Conservation (phyloP, 345 rosid species). For the Kandelia obovata region DNA sequence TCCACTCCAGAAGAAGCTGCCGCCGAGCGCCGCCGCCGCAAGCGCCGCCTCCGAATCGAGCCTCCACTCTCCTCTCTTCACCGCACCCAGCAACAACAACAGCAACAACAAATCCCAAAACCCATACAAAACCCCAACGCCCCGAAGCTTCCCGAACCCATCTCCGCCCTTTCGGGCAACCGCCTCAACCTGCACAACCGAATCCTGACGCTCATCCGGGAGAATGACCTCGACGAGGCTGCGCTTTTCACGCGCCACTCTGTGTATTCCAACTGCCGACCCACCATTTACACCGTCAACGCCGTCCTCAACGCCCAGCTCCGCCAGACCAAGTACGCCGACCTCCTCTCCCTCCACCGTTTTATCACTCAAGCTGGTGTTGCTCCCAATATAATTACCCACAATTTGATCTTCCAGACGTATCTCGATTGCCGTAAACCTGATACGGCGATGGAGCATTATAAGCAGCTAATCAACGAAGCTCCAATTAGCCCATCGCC, state of each 20-base stretch:
- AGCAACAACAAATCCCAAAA: constrained; percentile 36
- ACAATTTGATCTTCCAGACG: constrained; percentile 72
- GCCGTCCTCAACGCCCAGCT: constrained; percentile 81
- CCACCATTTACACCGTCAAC: constrained; percentile 79
- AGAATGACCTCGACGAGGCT: constrained; percentile 86
- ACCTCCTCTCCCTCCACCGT: constrained; percentile 66
- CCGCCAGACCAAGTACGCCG: constrained; percentile 72
- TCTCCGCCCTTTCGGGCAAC: constrained; percentile 64
- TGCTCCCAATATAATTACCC: constrained; percentile 71
- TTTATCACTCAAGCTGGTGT: constrained; percentile 80
- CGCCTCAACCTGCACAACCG: constrained; percentile 82
- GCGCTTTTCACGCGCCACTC: constrained; percentile 89
- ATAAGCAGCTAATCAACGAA: constrained; percentile 62
- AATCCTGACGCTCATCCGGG: constrained; percentile 61
- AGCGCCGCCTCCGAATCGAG: constrained; percentile 78
- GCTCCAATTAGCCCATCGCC: constrained; percentile 75
- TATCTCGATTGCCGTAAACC: constrained; percentile 75
- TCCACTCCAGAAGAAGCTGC: constrained; percentile 83
- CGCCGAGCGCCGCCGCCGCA: constrained; percentile 86
- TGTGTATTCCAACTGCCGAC: constrained; percentile 86
- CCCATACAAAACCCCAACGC: constrained; percentile 81
- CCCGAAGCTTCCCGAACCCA: constrained; percentile 78
- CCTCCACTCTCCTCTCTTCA: constrained; percentile 67
- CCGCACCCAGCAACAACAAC: constrained; percentile 52
- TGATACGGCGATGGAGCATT: constrained; percentile 74